phyloP scores from a whole-genome alignment of 257 asterid genomes.

The Linaria vulgaris region DNA sequence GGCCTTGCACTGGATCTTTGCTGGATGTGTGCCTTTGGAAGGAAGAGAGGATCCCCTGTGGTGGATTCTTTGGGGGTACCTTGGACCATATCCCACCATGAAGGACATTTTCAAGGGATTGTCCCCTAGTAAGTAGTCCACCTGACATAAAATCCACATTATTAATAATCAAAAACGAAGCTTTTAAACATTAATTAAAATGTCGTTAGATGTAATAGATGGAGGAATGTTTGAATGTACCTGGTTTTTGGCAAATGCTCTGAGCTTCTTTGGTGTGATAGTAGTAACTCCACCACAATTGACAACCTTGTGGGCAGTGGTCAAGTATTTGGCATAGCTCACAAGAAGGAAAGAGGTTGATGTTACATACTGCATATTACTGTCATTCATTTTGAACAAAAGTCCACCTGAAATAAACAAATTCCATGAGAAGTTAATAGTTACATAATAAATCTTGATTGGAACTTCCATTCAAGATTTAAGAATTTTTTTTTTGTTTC shows the following conservation, averaged over 20 bases:
- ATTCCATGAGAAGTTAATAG: neutral
- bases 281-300: slow-evolving; percentile 75
- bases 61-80: slow-evolving; percentile 81
- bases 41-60: slow-evolving; percentile 97
- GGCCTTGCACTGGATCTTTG: slow-evolving; percentile 67
- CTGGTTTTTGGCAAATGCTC: slow-evolving; percentile 79
- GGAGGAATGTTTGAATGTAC: slow-evolving; percentile 17
- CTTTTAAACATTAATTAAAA: too few species aligned
- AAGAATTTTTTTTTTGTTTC: too few species aligned
- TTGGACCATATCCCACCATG: slow-evolving; percentile 93
- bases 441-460: too few species aligned
- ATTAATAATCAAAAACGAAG: neutral
- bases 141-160: slow-evolving; percentile 35
- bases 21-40: slow-evolving; percentile 52
- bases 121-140: slow-evolving; percentile 88
- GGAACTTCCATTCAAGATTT: too few species aligned
- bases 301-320: slow-evolving; percentile 59
- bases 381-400: slow-evolving; percentile 86
- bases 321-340: slow-evolving; percentile 84
- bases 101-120: slow-evolving; percentile 86
- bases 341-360: slow-evolving; percentile 82
- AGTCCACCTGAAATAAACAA: slow-evolving; percentile 64
- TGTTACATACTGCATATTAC: slow-evolving; percentile 90
- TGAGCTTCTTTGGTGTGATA: slow-evolving; percentile 69
- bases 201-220: too few species aligned